These are phyloP conservation scores for Kwoniella newhampshirensis DNA, from an alignment of 768 basidiomycete genomes.

Conservation along the genomic window DNA sequence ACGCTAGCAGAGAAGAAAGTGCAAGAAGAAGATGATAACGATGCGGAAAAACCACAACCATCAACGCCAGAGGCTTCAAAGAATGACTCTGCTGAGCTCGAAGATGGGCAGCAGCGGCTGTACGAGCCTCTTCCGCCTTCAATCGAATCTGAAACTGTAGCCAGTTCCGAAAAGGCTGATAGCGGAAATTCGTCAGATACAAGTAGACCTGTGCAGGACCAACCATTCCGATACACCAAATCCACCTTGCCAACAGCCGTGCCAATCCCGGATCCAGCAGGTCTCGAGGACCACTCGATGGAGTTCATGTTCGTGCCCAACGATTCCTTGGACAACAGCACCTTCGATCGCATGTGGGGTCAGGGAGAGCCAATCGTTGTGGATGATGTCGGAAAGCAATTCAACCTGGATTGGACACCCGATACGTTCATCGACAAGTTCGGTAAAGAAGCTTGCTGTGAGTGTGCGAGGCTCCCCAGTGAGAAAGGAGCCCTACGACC, in stretches of 20 bases:
- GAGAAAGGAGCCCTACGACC: background rate
- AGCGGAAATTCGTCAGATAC: background rate
- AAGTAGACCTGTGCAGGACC: background rate
- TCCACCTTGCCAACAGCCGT: constrained; percentile 16
- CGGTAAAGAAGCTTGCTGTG: constrained; percentile 39
- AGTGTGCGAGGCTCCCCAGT: constrained; percentile 9
- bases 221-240: constrained; percentile 20
- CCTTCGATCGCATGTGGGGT: constrained; percentile 71
- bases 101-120: too few relatives aligned
- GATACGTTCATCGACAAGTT: constrained; percentile 69
- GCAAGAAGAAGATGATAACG: too few relatives aligned
- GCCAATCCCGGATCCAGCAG: constrained; percentile 43
- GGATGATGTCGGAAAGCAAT: constrained; percentile 63
- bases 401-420: constrained; percentile 75
- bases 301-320: constrained; percentile 58
- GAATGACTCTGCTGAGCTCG: too few relatives aligned
- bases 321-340: constrained; percentile 60
- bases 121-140: background rate
- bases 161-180: too few relatives aligned
- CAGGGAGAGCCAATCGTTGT: constrained; percentile 76
- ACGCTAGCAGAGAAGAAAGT: too few relatives aligned
- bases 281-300: constrained; percentile 56
- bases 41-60: too few relatives aligned
- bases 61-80: too few relatives aligned
- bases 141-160: too few relatives aligned